phyloP scores from a whole-genome alignment of 306 rosid genomes.

The Vigna nakashimae region DNA sequence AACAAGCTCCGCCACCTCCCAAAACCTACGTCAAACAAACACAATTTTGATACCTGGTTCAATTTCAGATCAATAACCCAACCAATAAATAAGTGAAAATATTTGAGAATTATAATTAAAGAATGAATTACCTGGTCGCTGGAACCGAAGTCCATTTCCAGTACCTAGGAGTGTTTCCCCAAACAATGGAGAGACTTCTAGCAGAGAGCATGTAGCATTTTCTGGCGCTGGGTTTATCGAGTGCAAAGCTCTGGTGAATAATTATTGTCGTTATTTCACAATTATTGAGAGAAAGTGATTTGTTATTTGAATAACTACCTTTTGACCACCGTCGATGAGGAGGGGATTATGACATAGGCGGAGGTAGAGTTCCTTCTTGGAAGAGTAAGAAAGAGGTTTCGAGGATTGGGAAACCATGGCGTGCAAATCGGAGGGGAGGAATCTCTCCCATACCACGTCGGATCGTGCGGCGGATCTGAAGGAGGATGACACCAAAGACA shows the following conservation, averaged over 20 bases:
- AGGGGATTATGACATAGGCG: slow-evolving; percentile 58
- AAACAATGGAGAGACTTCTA: slow-evolving; percentile 57
- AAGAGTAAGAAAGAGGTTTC: slow-evolving; percentile 27
- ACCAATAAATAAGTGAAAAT: not conserved
- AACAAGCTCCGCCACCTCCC: slow-evolving; percentile 69
- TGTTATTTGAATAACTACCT: slow-evolving; percentile 46
- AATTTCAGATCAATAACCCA: not conserved
- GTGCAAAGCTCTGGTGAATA: slow-evolving; percentile 60
- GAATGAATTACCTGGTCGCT: slow-evolving; percentile 52
- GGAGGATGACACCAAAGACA: slow-evolving; percentile 55
- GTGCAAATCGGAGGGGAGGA: slow-evolving; percentile 56
- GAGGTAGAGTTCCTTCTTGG: slow-evolving; percentile 65
- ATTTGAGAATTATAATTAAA: not conserved
- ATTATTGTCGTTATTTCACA: not conserved
- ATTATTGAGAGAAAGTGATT: no score
- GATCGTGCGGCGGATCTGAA: slow-evolving; percentile 70
- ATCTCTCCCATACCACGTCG: slow-evolving; percentile 71
- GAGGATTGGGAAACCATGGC: slow-evolving; percentile 42
- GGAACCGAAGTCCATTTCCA: slow-evolving; percentile 68
- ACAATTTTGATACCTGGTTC: not conserved
- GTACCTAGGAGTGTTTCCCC: slow-evolving; percentile 71
- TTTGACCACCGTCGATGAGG: slow-evolving; percentile 61
- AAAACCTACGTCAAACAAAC: slow-evolving; percentile 50
- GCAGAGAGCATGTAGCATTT: slow-evolving; percentile 79
- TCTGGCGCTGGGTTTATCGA: slow-evolving; percentile 66